These are phyloP conservation scores for Trichoderma guizhouense DNA, from an alignment of 2,329 filamentous ascomycete species.

Conservation along the genomic window DNA sequence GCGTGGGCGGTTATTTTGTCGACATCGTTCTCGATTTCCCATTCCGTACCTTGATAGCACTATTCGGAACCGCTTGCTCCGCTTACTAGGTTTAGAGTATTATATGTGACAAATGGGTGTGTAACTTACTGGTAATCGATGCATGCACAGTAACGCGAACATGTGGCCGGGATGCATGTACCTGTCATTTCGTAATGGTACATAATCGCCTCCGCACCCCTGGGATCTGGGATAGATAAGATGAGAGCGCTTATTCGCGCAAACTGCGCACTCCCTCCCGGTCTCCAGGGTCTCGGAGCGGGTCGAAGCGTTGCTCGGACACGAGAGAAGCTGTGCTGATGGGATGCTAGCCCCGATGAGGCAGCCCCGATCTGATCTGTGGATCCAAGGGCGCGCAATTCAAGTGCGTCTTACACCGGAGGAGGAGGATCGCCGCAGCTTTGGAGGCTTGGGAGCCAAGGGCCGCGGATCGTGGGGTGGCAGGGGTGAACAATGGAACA, in stretches of 20 bases:
- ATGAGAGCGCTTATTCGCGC: neutral
- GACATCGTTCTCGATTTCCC: neutral
- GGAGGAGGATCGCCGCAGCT: neutral
- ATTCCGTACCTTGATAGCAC: neutral
- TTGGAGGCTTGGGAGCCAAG: neutral
- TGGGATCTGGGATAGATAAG: neutral
- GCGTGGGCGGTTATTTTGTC: neutral
- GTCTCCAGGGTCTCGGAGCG: neutral
- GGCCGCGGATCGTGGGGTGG: neutral
- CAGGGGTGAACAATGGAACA: neutral
- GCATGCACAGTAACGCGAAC: neutral
- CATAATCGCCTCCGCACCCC: neutral
- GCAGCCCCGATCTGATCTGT: neutral
- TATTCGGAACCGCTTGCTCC: neutral
- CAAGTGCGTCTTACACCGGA: neutral
- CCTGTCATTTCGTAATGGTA: neutral
- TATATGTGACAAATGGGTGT: neutral
- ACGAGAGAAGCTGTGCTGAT: neutral
- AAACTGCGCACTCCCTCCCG: neutral
- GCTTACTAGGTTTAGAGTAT: neutral
- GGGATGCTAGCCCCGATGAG: neutral
- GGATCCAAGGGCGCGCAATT: neutral
- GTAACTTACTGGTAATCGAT: neutral
- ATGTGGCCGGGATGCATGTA: neutral
- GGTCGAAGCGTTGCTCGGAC: neutral